These are phyloP conservation scores for Apiospora aurea DNA, from an alignment of 2,329 filamentous ascomycete genomes.

Conservation along the genomic window DNA sequence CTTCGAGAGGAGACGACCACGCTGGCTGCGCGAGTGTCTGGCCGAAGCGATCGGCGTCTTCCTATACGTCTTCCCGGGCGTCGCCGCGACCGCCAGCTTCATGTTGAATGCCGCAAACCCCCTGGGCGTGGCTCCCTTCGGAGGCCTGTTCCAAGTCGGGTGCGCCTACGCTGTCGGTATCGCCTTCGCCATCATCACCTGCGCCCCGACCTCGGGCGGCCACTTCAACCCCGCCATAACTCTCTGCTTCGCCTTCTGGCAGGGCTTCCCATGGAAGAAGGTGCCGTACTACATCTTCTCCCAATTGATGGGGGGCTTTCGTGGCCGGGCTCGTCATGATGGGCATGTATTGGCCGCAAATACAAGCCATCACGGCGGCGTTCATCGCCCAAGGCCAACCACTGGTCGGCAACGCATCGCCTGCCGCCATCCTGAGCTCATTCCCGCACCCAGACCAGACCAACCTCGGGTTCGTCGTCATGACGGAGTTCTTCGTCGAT, in stretches of 20 bases:
- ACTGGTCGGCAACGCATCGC: not conserved
- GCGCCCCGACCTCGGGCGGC: not conserved
- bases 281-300: constrained; percentile 4
- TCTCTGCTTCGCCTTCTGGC: constrained; percentile 13
- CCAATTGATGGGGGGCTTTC: not conserved
- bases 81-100: constrained; percentile 2
- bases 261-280: constrained; percentile 6
- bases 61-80: constrained; percentile 9
- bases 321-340: not conserved
- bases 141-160: not conserved
- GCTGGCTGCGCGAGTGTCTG: not conserved
- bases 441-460: constrained; percentile 3
- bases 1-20: not conserved
- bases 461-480: constrained; percentile 57
- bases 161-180: constrained; percentile 9
- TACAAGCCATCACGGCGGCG: not conserved
- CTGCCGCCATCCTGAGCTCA: constrained; percentile 5
- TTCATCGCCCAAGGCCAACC: not conserved
- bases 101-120: not conserved
- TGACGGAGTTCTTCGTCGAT: constrained; percentile 66
- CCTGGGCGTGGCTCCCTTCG: not conserved
- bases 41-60: not conserved
- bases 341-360: constrained; percentile 12
- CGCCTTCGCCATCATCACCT: not conserved
- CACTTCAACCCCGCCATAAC: not conserved